Evolutionary conservation across 73 alveolate species (phyloP).

Genomic region (Durusdinium trenchii): DNA sequence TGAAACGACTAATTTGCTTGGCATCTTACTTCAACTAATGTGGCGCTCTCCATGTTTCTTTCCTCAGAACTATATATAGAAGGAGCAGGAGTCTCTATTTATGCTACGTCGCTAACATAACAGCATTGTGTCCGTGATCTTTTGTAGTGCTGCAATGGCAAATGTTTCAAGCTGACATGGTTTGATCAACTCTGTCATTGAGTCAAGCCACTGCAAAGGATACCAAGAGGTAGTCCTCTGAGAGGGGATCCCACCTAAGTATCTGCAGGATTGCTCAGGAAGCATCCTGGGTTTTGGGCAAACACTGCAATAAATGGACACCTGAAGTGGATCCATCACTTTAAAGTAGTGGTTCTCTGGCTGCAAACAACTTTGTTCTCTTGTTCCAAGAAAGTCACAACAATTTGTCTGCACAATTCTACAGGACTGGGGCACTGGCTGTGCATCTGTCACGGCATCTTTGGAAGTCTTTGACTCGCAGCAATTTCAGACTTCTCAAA

Average conservation of each 20-base stretch:
- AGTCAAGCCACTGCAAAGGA: slow-evolving; percentile 52
- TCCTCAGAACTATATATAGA: too few species aligned
- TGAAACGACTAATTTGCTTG: too few species aligned
- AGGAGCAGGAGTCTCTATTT: too few species aligned
- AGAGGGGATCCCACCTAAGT: slow-evolving; percentile 70
- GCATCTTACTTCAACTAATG: too few species aligned
- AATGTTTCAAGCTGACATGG: neutral
- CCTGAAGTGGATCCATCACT: neutral
- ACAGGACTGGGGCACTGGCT: neutral
- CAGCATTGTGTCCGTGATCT: neutral
- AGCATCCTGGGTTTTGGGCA: neutral
- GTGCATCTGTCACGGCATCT: slow-evolving; percentile 85
- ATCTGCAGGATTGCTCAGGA: neutral
- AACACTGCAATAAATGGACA: neutral
- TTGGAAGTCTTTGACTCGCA: slow-evolving; percentile 76
- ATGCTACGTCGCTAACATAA: too few species aligned
- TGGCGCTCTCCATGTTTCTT: too few species aligned
- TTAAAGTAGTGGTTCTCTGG: too few species aligned
- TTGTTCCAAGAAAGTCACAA: too few species aligned
- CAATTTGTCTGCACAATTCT: neutral
- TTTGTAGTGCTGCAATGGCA: neutral
- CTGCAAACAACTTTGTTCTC: too few species aligned
- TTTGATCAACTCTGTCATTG: too few species aligned
- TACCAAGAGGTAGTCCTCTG: slow-evolving; percentile 68
- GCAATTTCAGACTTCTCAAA: too few species aligned